Evolutionary conservation across 768 basidiomycete species (phyloP), one percentile per base, ranked within the genome.

Genomic region (Podaxis rugospora): DNA sequence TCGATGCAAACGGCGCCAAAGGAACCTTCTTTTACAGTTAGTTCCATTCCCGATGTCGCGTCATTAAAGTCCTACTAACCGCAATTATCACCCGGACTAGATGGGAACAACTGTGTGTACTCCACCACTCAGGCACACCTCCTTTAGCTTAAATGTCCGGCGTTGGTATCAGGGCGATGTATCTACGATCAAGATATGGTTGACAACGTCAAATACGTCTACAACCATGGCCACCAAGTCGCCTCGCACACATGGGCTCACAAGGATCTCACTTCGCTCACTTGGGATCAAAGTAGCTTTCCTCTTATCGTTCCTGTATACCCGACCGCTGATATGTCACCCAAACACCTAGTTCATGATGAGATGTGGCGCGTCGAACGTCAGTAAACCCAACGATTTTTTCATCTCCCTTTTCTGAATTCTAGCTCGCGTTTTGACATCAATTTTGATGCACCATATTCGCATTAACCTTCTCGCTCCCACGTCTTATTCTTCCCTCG

Each of bases 171-270:
- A 76, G 75, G 58, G n/a, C 68, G 63, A 14, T 79, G 78, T 64
- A 79, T 79, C 55, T 79, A 79, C 66, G 61, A 66, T 63, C 16
- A 59, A 6, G 69, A 65, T 35, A 55, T 62, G 21, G 64, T 65
- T 9, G 53, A 64, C 36, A 66, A 69, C 18, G 69, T 79, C 64
- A 74, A 74, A 52, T 73, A 74, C 61, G 76, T 72, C 6, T 76
- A 74, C 51, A 63, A 67, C 51, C 67, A 71, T 18, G 79, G 78
- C 10, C 80, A 81, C 62, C 76, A 77, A 64, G 57, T 81, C 54
- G 78, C 70, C 4, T 79, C 78, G 36, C 80, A 81, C 60, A 80
- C 79, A 3, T 81, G 80, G 80, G 66, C 65, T 6, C 79, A 81
- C 62, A 66, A 68, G 13, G 65, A 76, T 44, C 67, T 80, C 3